Base-by-base conservation (phyloP, 73 alveolate species). In the Paramecium bursaria region DNA sequence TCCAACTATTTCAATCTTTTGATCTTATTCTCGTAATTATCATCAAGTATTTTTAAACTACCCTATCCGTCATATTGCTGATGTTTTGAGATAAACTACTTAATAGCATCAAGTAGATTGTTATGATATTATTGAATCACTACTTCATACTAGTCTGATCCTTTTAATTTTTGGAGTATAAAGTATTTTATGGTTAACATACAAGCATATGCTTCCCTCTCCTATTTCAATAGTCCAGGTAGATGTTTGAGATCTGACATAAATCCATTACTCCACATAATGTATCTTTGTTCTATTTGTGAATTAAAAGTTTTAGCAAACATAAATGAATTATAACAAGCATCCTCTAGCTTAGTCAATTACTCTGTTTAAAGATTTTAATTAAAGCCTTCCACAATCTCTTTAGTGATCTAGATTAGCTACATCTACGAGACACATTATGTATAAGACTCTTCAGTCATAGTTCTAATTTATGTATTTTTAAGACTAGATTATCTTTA, bases 131-230 rank as follows among this genome's bases (percentile, higher is more conserved):
- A 67, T 25, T 25, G 44, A 25, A 35, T 17, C 6, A 67, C 44
- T 42, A 42, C 44, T 31, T 25, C 33, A 5, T 10, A 67, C 17
- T 35, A 39, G 5, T 39, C 49, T 25, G 80, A 60, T 35, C 31
- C 21, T 30, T 23, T 7, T 60, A 30, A 10, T 31, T 60, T 60
- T 60, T 31, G 21, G 14, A 30, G 31, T 3, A 39, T 61, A 22
- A 39, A 31, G n/a, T 79, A 48, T 79, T 79, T 54, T 17, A 79
- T 79, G 15, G 35, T 42, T 23, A 79, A 29, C 55, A 61, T 42
- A 35, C 75, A 53, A 11, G 77, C 89, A 61, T 79, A 79, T 21
- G 89, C 89, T 42, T 79, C 57, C 44, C 89, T 54, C 48, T 79
- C 89, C 31, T 79, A 79, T 44, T 73, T 79, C 3, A 79, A 33